Percentiles rank a stretch among this genome's conserved stretches.
phyloP scores from a whole-genome alignment of 257 asterid species.

The Linaria vulgaris region DNA sequence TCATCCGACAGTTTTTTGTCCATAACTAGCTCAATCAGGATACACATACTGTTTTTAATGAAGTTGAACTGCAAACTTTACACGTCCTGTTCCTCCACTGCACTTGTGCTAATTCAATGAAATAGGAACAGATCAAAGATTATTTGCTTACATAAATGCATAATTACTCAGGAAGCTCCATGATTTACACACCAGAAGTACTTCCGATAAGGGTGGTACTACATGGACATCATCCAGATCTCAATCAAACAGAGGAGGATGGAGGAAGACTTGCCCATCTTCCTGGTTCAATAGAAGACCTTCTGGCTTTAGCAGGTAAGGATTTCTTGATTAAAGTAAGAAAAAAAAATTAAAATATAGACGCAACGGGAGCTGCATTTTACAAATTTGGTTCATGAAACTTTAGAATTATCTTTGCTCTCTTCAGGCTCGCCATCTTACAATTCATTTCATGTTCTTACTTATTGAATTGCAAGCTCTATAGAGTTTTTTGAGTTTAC shows the following conservation, averaged over 20 bases:
- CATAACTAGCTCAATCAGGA: conserved; percentile 20
- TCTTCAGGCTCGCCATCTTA: conserved; percentile 2
- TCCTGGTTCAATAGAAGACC: conserved; percentile 68
- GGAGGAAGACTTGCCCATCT: conserved; percentile 80
- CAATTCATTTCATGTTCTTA: conserved; percentile 20
- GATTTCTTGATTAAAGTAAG: conserved; percentile 11
- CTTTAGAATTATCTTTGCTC: conserved; percentile 12
- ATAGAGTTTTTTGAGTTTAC: conserved; percentile 13
- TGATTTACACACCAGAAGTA: conserved; percentile 27
- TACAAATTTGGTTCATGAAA: conserved; percentile 11
- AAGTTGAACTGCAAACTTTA: conserved; percentile 13
- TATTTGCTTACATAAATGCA: conserved; percentile 12
- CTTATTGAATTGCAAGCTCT: conserved; percentile 11
- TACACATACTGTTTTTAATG: conserved; percentile 13
- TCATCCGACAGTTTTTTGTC: conserved; percentile 13
- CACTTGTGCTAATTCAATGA: conserved; percentile 20
- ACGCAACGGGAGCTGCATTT: conserved; percentile 6
- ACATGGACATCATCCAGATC: conserved; percentile 84
- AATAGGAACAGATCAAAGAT: conserved; percentile 5
- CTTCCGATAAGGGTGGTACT: conserved; percentile 65
- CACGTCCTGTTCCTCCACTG: conserved; percentile 1
- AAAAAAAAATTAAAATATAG: neutral
- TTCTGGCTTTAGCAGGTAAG: conserved; percentile 74
- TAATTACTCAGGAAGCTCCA: conserved; percentile 44
- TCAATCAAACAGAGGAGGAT: conserved; percentile 46